phyloP scores from a whole-genome alignment of 2,329 filamentous ascomycete species.

The Nemania sp. region DNA sequence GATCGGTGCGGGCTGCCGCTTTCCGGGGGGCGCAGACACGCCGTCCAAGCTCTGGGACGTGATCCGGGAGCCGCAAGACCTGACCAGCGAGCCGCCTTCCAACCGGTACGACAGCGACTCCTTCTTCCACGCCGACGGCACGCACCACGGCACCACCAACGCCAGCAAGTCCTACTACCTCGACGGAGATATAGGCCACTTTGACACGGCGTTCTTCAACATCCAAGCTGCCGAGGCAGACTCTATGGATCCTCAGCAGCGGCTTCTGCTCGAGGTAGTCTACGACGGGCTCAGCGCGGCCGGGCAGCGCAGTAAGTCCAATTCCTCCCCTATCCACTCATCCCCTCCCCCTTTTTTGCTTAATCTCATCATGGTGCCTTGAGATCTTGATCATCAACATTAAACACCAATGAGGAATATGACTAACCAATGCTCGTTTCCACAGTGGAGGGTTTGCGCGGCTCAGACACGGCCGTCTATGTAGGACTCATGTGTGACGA shows the following conservation, averaged over 20 bases:
- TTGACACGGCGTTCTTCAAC: constrained; percentile 8
- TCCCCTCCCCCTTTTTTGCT: too few species aligned
- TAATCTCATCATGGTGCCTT: too few species aligned
- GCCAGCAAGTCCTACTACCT: constrained; percentile 7
- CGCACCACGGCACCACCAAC: constrained; percentile 6
- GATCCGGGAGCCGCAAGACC: neutral
- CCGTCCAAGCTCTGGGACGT: constrained; percentile 6
- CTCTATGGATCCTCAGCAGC: constrained; percentile 8
- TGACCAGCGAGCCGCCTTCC: neutral
- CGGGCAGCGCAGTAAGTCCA: too few species aligned
- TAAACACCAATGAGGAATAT: too few species aligned
- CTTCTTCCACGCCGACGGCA: neutral
- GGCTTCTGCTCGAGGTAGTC: constrained; percentile 1
- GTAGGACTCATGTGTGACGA: constrained; percentile 4
- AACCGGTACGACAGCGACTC: neutral
- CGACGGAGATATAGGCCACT: neutral
- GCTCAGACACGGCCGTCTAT: constrained; percentile 11
- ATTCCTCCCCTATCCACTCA: too few species aligned
- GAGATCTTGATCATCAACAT: too few species aligned
- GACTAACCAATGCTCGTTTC: too few species aligned
- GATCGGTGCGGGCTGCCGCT: constrained; percentile 5
- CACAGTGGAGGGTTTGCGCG: too few species aligned
- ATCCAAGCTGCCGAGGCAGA: constrained; percentile 7
- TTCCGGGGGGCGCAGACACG: neutral
- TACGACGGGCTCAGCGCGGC: constrained; percentile 9